Base-by-base conservation (phyloP, 495 filamentous ascomycete genomes). In the Margaritispora aquatica region DNA sequence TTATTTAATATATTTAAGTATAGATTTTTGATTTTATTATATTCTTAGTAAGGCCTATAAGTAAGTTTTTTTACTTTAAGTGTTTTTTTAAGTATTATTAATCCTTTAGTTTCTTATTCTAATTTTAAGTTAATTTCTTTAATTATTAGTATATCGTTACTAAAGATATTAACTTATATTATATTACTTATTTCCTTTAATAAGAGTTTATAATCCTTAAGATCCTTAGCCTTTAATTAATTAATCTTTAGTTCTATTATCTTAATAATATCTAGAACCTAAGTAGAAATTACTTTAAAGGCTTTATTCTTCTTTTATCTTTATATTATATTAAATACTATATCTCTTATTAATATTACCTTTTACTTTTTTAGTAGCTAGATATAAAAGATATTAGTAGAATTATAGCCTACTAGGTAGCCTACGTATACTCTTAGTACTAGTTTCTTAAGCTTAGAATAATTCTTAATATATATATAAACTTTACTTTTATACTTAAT, bases 321-420 rank as follows among this genome's bases (percentile, higher is more conserved):
- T 34, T 34, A 5, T 5, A 13, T 34, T 5, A 13, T 13, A 13
- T 34, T 13, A 13, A 34, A 34, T 34, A 34, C 13, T 13, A 34
- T 13, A 13, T 34, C 29, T 34, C 29, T 34, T 5, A 13, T 34
- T 5, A 13, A 34, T 5, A 34, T 34, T 34, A 13, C 13, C 13
- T 34, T 34, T 5, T 13, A 5, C 13, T 34, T 13, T n/a, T 58
- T 3, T 5, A 27, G 53, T 13, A 55, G 13, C 68, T 66, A 71
- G 34, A 71, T 65, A 17, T 60, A 46, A 57, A 63, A 71, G 21
- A 69, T 64, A 52, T 71, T 70, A 11, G 69, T 63, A 10, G 66
- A 71, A 23, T 62, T 49, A 59, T 68, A 71, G 17, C 63, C 69
- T 1, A 70, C 61, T 3, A 71, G 59, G 54, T 68, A 71, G 2